Conservation (phyloP, 139 green algal species). For the Chlamydomonas schloesseri region DNA sequence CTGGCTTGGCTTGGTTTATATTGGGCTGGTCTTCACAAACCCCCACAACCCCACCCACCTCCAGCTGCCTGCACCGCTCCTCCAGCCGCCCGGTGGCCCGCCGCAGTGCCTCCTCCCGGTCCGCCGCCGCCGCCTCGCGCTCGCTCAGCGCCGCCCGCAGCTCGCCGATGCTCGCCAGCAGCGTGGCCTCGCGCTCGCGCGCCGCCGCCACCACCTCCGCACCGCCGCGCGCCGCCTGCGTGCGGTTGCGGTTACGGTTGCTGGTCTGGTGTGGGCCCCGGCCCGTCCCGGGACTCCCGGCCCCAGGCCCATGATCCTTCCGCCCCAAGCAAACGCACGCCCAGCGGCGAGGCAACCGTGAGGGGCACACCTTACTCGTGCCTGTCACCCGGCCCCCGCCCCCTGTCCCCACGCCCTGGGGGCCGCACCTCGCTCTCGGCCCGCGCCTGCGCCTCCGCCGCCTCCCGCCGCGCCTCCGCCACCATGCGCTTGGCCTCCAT, state of each 20-base stretch:
- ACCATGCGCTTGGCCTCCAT: slow-evolving; percentile 47
- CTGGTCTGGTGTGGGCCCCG: no score
- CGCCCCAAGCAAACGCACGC: no score
- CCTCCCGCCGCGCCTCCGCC: slow-evolving; percentile 49
- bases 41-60: slow-evolving; percentile 31
- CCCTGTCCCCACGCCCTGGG: no score
- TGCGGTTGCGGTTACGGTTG: background rate
- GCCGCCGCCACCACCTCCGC: slow-evolving; percentile 50
- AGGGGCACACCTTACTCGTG: no score
- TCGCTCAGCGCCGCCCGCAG: slow-evolving; percentile 31
- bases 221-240: slow-evolving; percentile 45
- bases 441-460: slow-evolving; percentile 39
- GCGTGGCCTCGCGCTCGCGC: slow-evolving; percentile 43
- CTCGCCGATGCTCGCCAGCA: slow-evolving; percentile 38
- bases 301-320: no score
- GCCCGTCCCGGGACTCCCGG: no score
- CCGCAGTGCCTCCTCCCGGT: slow-evolving; percentile 53
- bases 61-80: slow-evolving; percentile 46
- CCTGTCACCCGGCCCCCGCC: no score
- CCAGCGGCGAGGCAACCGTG: no score
- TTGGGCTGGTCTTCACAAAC: no score
- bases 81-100: slow-evolving; percentile 24
- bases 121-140: slow-evolving; percentile 29
- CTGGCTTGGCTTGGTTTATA: no score
- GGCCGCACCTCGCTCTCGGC: slow-evolving; percentile 34